These are phyloP conservation scores for Raddia distichophylla DNA, from an alignment of 176 grass and related monocot genomes.

Conservation along the genomic window DNA sequence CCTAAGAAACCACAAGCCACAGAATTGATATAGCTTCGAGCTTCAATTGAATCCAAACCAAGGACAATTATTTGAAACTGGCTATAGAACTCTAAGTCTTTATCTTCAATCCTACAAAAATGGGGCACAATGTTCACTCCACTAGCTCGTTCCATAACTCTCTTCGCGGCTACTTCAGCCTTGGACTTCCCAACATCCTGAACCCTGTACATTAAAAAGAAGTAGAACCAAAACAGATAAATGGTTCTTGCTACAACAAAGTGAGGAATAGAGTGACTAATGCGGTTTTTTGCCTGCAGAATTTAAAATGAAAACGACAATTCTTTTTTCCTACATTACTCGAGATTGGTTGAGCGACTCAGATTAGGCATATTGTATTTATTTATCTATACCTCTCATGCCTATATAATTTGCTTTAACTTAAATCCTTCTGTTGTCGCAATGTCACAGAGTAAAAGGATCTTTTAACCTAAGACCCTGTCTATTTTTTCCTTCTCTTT, in stretches of 20 bases:
- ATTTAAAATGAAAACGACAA: not conserved
- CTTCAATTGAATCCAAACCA: conserved; percentile 99
- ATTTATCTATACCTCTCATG: not conserved
- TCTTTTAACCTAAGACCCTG: conserved; percentile 1
- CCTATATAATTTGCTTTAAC: not conserved
- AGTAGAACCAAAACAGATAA: not conserved
- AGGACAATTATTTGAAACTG: conserved; percentile 98
- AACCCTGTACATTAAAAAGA: conserved; percentile 51
- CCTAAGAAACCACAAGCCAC: conserved; percentile 96
- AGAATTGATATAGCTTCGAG: conserved; percentile 96
- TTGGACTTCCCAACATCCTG: conserved; percentile 97
- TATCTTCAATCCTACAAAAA: conserved; percentile 99
- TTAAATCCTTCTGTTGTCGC: not conserved
- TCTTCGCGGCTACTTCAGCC: conserved; percentile 89
- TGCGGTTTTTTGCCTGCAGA: not conserved
- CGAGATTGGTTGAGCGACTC: not conserved
- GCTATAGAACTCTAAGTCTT: conserved; percentile 82
- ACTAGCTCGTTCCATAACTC: conserved; percentile 92
- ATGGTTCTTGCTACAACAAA: conserved; percentile 14
- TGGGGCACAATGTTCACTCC: conserved; percentile 92
- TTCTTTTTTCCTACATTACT: not conserved
- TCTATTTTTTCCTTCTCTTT: not conserved
- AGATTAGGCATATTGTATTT: not conserved
- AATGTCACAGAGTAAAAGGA: not conserved
- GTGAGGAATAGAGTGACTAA: not conserved